Evolutionary conservation across 306 rosid species (phyloP).

Genomic region (Cucumis melo): DNA sequence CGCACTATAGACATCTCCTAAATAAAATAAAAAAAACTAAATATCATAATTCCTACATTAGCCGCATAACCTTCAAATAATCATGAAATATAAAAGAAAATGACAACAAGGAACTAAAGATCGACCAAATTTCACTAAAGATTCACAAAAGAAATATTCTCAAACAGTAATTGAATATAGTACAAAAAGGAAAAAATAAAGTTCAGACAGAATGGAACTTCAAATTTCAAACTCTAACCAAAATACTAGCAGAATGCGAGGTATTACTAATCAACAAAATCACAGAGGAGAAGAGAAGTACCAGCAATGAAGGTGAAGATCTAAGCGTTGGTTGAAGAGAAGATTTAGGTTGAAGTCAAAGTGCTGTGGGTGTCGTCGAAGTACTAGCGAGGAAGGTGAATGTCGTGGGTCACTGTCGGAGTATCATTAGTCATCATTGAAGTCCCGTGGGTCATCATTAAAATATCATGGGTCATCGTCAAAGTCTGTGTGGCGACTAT

Average conservation of each 20-base stretch:
- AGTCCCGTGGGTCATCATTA: no score
- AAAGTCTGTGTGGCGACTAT: no score
- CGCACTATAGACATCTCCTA: neutral
- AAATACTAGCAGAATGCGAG: neutral
- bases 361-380: no score
- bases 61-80: neutral
- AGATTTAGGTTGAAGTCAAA: no score
- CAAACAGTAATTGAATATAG: neutral
- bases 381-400: no score
- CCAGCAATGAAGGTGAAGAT: constrained; percentile 16
- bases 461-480: no score
- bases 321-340: constrained; percentile 26
- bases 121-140: neutral
- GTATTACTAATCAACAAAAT: neutral
- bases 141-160: neutral
- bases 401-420: no score
- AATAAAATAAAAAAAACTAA: no score
- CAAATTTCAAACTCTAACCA: neutral
- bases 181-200: neutral
- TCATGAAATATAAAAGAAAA: neutral
- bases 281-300: neutral
- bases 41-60: neutral
- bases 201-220: neutral
- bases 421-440: no score
- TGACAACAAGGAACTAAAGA: neutral